Conservation (phyloP, 148 eudicot genomes). For the Suaeda aralocaspica region DNA sequence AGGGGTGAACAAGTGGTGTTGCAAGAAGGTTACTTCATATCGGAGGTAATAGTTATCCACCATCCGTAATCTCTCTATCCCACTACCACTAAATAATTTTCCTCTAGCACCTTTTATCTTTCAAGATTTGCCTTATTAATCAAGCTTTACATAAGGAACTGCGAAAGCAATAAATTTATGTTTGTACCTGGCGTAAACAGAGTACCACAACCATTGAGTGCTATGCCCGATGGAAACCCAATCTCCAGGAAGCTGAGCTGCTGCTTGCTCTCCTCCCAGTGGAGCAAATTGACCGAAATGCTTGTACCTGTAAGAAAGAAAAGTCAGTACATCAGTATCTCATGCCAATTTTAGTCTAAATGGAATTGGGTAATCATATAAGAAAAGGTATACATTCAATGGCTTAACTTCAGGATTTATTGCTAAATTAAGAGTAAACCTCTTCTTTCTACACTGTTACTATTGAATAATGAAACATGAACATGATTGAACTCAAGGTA, state of each 20-base stretch:
- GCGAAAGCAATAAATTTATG: neutral
- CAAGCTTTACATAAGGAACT: neutral
- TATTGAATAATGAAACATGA: too few species aligned
- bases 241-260: conserved; percentile 91
- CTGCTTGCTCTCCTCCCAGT: conserved; percentile 92
- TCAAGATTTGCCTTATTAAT: neutral
- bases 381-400: too few species aligned
- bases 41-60: too few species aligned
- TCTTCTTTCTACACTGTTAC: neutral
- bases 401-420: neutral
- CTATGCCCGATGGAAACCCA: conserved; percentile 86
- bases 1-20: too few species aligned
- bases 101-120: too few species aligned
- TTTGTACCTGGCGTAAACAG: conserved; percentile 70
- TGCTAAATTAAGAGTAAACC: neutral
- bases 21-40: too few species aligned
- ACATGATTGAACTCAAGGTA: too few species aligned
- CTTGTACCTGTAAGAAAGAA: conserved; percentile 44
- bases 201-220: conserved; percentile 85
- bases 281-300: conserved; percentile 94
- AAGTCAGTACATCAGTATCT: neutral
- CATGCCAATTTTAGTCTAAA: neutral
- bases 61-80: too few species aligned
- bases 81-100: too few species aligned
- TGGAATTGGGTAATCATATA: neutral